A percentile compares a stretch with the other conserved stretches of the same genome.
phyloP scores from a whole-genome alignment of 441 rosid genomes.

The Pelargonium myrrhifolium region DNA sequence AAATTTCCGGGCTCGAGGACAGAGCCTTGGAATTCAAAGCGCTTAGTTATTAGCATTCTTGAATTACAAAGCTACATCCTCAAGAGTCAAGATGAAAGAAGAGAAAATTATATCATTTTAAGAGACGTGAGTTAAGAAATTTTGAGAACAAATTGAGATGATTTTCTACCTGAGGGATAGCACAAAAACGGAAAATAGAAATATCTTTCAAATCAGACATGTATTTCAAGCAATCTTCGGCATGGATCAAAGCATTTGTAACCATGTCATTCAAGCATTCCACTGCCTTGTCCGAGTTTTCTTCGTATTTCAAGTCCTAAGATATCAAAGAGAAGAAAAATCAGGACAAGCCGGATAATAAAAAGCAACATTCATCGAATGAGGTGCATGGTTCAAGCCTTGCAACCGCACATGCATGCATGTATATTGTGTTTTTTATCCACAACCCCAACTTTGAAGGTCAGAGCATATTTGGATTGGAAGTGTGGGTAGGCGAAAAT shows the following conservation, averaged over 20 bases:
- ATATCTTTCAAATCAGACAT: constrained; percentile 56
- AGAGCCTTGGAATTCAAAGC: no score
- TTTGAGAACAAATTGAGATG: not conserved
- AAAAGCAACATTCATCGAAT: not conserved
- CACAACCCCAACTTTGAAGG: not conserved
- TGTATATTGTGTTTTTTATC: not conserved
- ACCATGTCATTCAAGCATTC: constrained; percentile 92
- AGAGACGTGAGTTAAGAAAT: not conserved
- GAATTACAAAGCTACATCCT: not conserved
- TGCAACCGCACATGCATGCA: not conserved
- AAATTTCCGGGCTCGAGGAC: no score
- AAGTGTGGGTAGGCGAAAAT: not conserved
- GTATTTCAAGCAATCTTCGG: constrained; percentile 72
- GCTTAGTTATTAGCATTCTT: no score
- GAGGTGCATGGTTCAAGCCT: constrained; percentile 8
- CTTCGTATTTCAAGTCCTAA: constrained; percentile 80
- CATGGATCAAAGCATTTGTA: constrained; percentile 67
- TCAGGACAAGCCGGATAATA: constrained; percentile 5
- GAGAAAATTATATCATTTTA: not conserved
- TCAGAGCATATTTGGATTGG: not conserved
- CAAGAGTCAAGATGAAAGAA: not conserved
- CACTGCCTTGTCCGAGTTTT: constrained; percentile 69
- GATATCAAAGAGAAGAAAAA: constrained; percentile 1
- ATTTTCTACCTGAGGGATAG: constrained; percentile 73
- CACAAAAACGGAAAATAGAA: constrained; percentile 76